Evolutionary conservation across 2,329 filamentous ascomycete species (phyloP).

Genomic region (Sphaerostilbella broomeana): DNA sequence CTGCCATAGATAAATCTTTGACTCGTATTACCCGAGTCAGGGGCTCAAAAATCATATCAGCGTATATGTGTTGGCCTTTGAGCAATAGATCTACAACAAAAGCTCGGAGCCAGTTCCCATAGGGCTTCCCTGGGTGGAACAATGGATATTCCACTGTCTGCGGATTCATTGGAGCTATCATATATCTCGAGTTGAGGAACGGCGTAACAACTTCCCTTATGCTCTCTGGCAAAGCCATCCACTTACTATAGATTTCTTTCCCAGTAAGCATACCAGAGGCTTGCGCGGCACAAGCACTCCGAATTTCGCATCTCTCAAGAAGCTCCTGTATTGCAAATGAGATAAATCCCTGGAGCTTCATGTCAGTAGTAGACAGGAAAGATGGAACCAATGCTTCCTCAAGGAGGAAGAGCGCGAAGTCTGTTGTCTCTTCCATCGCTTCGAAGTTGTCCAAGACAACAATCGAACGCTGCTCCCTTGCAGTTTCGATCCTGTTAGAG

Average conservation of each 20-base stretch:
- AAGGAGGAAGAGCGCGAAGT: constrained; percentile 80
- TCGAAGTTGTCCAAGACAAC: constrained; percentile 85
- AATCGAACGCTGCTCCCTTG: constrained; percentile 73
- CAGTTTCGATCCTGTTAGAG: constrained; percentile 77
- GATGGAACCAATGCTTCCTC: constrained; percentile 84
- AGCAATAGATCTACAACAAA: constrained; percentile 79
- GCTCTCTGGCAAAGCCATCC: constrained; percentile 68
- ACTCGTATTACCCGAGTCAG: constrained; percentile 76
- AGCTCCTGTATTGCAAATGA: constrained; percentile 94
- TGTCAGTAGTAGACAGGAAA: constrained; percentile 85
- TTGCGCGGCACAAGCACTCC: constrained; percentile 42
- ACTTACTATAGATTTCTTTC: constrained; percentile 62
- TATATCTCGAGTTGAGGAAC: constrained; percentile 79
- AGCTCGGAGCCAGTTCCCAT: constrained; percentile 73
- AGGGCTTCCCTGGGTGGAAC: constrained; percentile 60
- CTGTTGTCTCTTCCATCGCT: constrained; percentile 66
- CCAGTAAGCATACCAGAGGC: constrained; percentile 38
- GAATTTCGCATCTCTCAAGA: constrained; percentile 70
- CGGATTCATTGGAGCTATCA: constrained; percentile 56
- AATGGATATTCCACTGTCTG: constrained; percentile 66
- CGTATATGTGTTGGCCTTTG: constrained; percentile 67
- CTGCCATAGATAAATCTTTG: constrained; percentile 78
- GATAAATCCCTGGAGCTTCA: constrained; percentile 80
- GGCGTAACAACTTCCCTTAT: constrained; percentile 79
- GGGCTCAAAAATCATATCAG: constrained; percentile 71